Evolutionary conservation across 768 basidiomycete species (phyloP), one percentile per base, ranked within the genome.

Genomic region (Pilatotrama ljubarskyi): DNA sequence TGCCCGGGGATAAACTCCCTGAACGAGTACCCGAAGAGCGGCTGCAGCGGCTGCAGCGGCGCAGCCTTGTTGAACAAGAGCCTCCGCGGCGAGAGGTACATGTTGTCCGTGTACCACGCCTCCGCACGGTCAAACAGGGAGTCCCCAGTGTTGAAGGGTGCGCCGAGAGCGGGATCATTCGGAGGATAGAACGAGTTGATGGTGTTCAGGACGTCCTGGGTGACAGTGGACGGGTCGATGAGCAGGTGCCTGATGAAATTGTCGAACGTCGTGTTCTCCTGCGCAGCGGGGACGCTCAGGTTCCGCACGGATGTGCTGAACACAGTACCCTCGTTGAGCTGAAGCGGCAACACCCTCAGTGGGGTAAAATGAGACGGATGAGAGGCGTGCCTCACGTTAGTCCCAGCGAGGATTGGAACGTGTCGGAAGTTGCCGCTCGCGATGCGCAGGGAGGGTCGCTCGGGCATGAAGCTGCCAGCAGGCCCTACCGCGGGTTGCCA

Each of bases 401-500:
- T 84, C 26, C 84, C 84, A n/a, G 73, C 80, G 0, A 86, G 65
- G 59, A 78, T 82, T 7, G 84, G 83, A 3, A 86, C 67, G 51
- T 79, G 83, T 17, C 80, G 65, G 65, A 84, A 85, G 25, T 83
- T 72, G 5, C 82, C 82, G 5, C 76, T 70, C 0, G 73, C 68
- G 26, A 85, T 79, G 38, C 73, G 74, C 5, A 66, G 54, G 0
- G 84, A 85, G 4, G 82, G 79, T 40, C 78, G 68, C 51, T 74
- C 77, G 0, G 80, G 68, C 18, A 80, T 68, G 51, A 85, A 73
- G 65, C 82, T 85, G 1, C 82, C 82, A 0, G 70, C 52, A 1
- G 81, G 80, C 0, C 84, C 84, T 5, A 84, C 76, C 0, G 82
- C 59, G 0, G 84, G 84, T 62, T 85, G 75, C 84, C 84, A 85